Conservation (phyloP, 1,139 yeast genomes). For the Kluyveromyces sp. region DNA sequence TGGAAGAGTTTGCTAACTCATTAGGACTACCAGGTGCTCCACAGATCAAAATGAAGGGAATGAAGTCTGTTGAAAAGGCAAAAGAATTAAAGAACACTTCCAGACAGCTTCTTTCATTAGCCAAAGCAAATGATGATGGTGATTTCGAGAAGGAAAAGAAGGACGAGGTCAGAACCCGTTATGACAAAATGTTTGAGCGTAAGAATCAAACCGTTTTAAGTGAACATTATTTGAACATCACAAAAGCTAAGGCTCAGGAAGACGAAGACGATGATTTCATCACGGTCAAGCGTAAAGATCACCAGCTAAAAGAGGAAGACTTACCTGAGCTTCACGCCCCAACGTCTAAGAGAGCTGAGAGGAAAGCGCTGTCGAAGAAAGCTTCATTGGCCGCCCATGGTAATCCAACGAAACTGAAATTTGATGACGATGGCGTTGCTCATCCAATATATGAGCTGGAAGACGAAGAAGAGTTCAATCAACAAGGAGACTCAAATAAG, state of each 20-base stretch:
- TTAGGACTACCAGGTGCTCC: conserved; percentile 97
- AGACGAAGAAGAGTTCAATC: conserved; percentile 78
- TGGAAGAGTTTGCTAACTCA: conserved; percentile 79
- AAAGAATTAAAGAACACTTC: conserved; percentile 81
- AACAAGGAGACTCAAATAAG: conserved; percentile 62
- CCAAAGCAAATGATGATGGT: conserved; percentile 62
- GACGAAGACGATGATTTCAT: conserved; percentile 73
- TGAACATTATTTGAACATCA: conserved; percentile 74
- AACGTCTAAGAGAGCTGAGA: conserved; percentile 79
- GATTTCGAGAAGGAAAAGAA: conserved; percentile 39
- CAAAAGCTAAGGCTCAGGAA: conserved; percentile 36
- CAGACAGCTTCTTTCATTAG: conserved; percentile 53
- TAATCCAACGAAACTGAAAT: conserved; percentile 68
- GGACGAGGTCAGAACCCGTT: conserved; percentile 69
- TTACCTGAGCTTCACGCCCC: conserved; percentile 55
- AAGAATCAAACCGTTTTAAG: conserved; percentile 88
- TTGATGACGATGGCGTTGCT: conserved; percentile 91
- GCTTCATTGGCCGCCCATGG: conserved; percentile 59
- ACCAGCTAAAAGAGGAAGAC: conserved; percentile 56
- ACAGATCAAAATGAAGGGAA: conserved; percentile 64
- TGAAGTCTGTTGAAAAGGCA: conserved; percentile 37
- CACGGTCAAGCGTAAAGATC: conserved; percentile 71
- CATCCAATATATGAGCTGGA: conserved; percentile 89
- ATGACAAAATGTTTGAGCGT: conserved; percentile 94
- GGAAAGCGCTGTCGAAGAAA: conserved; percentile 83